Conservation (phyloP, 345 rosid genomes). For the Hibiscus trionum region DNA sequence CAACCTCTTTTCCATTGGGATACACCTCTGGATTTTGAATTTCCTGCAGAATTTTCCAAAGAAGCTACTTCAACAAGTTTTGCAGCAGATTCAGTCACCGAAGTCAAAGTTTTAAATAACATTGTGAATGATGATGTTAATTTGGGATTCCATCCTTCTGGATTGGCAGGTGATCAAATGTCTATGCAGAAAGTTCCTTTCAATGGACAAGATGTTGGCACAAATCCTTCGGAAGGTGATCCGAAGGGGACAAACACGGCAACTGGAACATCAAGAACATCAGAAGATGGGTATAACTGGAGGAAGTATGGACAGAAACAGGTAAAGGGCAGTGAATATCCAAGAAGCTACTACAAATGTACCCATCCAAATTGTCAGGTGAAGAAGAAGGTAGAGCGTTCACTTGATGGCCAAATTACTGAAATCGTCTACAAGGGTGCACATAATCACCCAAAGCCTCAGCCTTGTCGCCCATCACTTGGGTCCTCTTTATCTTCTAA, state of each 20-base stretch:
- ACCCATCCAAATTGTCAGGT: slow-evolving; percentile 48
- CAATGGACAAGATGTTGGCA: slow-evolving; percentile 13
- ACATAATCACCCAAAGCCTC: slow-evolving; percentile 51
- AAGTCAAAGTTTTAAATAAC: slow-evolving; percentile 17
- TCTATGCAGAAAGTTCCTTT: slow-evolving; percentile 15
- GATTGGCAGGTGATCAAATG: slow-evolving; percentile 13
- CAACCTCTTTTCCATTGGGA: slow-evolving; percentile 20
- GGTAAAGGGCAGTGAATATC: slow-evolving; percentile 56
- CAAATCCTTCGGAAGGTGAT: slow-evolving; percentile 19
- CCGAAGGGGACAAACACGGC: slow-evolving; percentile 21
- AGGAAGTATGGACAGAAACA: slow-evolving; percentile 64
- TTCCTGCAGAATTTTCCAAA: slow-evolving; percentile 24
- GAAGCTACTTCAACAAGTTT: slow-evolving; percentile 21
- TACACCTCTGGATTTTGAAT: slow-evolving; percentile 26
- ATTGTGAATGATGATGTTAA: slow-evolving; percentile 16
- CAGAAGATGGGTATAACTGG: slow-evolving; percentile 62
- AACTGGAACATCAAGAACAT: slow-evolving; percentile 20
- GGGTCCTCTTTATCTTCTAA: slow-evolving; percentile 28
- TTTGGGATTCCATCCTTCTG: slow-evolving; percentile 22
- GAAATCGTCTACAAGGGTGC: slow-evolving; percentile 55
- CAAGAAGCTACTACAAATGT: slow-evolving; percentile 59
- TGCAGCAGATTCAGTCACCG: slow-evolving; percentile 16
- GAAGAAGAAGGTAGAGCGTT: slow-evolving; percentile 54
- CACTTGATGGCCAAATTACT: slow-evolving; percentile 51
- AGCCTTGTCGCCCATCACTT: slow-evolving; percentile 30